Evolutionary conservation across 108 stramenopile species (phyloP).

Genomic region (Cyclotella cryptica): DNA sequence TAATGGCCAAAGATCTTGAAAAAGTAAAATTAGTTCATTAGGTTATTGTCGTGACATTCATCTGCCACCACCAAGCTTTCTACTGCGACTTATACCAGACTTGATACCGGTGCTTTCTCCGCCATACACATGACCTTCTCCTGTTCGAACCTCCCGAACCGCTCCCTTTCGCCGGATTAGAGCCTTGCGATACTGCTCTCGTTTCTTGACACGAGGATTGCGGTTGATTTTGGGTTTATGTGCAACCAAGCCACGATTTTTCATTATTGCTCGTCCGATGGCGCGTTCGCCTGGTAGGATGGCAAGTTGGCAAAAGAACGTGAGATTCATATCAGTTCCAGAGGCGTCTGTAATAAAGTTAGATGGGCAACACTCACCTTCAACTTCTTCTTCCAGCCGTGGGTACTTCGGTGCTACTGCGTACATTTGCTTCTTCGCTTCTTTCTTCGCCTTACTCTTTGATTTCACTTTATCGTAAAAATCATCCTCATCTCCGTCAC

Average conservation of each 20-base stretch:
- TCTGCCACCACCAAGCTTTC: constrained; percentile 65
- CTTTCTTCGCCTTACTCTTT: constrained; percentile 66
- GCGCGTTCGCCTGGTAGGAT: constrained; percentile 78
- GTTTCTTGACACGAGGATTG: constrained; percentile 98
- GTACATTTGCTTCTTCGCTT: constrained; percentile 68
- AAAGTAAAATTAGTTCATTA: no score
- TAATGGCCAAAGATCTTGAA: not conserved
- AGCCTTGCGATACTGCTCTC: constrained; percentile 95
- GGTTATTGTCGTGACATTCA: not conserved
- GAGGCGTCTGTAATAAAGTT: not conserved
- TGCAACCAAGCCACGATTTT: constrained; percentile 96
- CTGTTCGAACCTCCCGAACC: constrained; percentile 88
- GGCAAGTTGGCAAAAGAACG: constrained; percentile 1
- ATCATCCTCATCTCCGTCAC: constrained; percentile 60
- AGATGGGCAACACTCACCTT: constrained; percentile 64
- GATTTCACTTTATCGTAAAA: constrained; percentile 71
- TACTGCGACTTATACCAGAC: constrained; percentile 79
- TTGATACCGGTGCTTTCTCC: constrained; percentile 95
- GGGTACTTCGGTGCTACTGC: constrained; percentile 89
- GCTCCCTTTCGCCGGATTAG: constrained; percentile 94
- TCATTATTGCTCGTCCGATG: constrained; percentile 82
- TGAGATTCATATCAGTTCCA: not conserved
- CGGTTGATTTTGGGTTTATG: constrained; percentile 96
- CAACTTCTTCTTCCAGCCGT: constrained; percentile 64
- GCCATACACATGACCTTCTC: constrained; percentile 86